A percentile compares a stretch with the other conserved stretches of the same genome.
Evolutionary conservation across 495 filamentous ascomycete genomes (phyloP).

Genomic region (Penicillium malachiteum): DNA sequence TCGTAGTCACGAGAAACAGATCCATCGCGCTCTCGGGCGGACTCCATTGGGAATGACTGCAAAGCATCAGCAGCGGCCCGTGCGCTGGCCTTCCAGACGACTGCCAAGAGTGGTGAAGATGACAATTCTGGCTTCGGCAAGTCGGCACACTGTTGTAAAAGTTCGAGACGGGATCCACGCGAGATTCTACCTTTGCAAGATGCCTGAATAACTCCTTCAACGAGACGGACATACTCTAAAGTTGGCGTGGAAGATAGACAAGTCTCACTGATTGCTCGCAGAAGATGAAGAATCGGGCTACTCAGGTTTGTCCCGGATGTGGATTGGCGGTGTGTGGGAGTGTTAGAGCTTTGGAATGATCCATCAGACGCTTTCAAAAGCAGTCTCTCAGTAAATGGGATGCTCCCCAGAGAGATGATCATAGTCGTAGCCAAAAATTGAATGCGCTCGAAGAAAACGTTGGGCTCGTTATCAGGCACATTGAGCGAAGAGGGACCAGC

Average conservation of each 20-base stretch:
- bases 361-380: constrained; percentile 43
- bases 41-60: constrained; percentile 40
- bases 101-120: constrained; percentile 13
- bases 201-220: constrained; percentile 40
- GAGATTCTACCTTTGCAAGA: constrained; percentile 53
- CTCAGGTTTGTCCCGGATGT: constrained; percentile 25
- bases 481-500: constrained; percentile 38
- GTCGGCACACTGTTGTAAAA: constrained; percentile 42
- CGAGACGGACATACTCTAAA: constrained; percentile 28
- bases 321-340: constrained; percentile 45
- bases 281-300: constrained; percentile 43
- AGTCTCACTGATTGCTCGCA: constrained; percentile 32
- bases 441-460: constrained; percentile 60
- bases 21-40: constrained; percentile 43
- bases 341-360: constrained; percentile 45
- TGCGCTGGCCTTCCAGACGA: constrained; percentile 39
- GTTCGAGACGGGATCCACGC: constrained; percentile 44
- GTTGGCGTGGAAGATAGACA: constrained; percentile 21
- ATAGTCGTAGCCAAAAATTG: constrained; percentile 58
- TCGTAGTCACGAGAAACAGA: constrained; percentile 59
- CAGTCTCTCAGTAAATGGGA: constrained; percentile 78
- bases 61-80: constrained; percentile 33
- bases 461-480: constrained; percentile 23
- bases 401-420: constrained; percentile 63
- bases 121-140: constrained; percentile 14